These are phyloP conservation scores for Phytophthora megakarya DNA, from an alignment of 352 stramenopile genomes.

Conservation along the genomic window DNA sequence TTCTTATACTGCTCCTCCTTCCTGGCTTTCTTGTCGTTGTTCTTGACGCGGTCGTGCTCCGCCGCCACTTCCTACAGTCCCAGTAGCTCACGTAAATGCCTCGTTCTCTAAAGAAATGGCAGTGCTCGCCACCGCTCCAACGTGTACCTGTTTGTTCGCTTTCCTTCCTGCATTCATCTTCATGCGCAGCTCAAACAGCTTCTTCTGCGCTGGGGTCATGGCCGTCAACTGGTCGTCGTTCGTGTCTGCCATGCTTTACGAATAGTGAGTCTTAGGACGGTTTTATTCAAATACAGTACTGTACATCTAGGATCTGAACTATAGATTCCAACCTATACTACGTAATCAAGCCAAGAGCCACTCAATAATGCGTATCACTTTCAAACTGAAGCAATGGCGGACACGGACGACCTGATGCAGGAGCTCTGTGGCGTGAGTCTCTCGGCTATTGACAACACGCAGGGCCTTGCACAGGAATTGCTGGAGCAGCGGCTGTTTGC, in stretches of 20 bases:
- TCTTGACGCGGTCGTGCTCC: slow-evolving; percentile 71
- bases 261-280: too few relatives aligned
- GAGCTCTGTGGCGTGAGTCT: slow-evolving; percentile 65
- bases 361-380: background rate
- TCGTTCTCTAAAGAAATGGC: background rate
- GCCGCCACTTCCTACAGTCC: slow-evolving; percentile 64
- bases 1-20: slow-evolving; percentile 63
- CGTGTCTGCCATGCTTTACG: slow-evolving; percentile 31
- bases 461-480: slow-evolving; percentile 45
- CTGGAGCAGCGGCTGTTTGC: slow-evolving; percentile 43
- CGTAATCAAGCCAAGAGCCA: background rate
- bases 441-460: slow-evolving; percentile 41
- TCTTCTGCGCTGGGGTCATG: slow-evolving; percentile 79
- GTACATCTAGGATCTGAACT: background rate
- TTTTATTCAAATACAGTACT: too few relatives aligned
- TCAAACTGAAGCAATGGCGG: slow-evolving; percentile 46
- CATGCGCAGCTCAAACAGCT: slow-evolving; percentile 88
- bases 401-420: slow-evolving; percentile 61
- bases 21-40: slow-evolving; percentile 65
- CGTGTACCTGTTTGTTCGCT: slow-evolving; percentile 72
- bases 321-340: background rate
- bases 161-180: slow-evolving; percentile 84
- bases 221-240: slow-evolving; percentile 53
- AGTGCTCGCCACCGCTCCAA: background rate
- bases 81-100: background rate